phyloP scores from a whole-genome alignment of 805 yeast genomes.

The Cyberlindnera mrakii region DNA sequence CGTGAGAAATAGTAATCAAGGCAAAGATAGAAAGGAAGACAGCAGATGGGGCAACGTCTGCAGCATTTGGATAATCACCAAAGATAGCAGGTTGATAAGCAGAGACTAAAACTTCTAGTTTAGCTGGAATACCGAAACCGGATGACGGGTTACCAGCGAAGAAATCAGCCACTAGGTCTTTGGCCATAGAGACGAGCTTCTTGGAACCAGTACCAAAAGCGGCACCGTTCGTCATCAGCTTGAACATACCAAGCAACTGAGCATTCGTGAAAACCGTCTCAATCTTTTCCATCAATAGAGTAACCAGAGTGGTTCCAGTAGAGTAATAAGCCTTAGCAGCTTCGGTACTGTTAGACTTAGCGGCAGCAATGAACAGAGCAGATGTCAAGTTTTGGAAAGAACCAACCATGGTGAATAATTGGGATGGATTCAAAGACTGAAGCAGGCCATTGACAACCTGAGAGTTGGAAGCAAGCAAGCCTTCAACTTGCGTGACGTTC shows the following conservation, averaged over 20 bases:
- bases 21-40: conserved; percentile 50
- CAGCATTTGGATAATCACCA: conserved; percentile 52
- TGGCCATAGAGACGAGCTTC: conserved; percentile 15
- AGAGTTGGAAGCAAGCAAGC: conserved; percentile 18
- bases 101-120: conserved; percentile 14
- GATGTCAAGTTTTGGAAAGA: conserved; percentile 20
- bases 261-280: conserved; percentile 16
- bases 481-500: conserved; percentile 22
- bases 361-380: conserved; percentile 15
- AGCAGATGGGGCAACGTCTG: conserved; percentile 56
- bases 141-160: conserved; percentile 8
- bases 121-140: conserved; percentile 11
- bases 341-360: conserved; percentile 5
- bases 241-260: conserved; percentile 21
- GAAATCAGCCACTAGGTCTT: conserved; percentile 15
- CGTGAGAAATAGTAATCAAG: conserved; percentile 40
- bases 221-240: conserved; percentile 19
- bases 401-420: conserved; percentile 13
- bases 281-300: conserved; percentile 13
- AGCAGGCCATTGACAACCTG: conserved; percentile 15
- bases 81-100: conserved; percentile 45
- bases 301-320: conserved; percentile 13
- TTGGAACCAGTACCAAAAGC: conserved; percentile 24
- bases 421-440: conserved; percentile 15
- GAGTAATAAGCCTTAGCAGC: conserved; percentile 1